Percentiles rank a stretch among this genome's conserved stretches.
Evolutionary conservation across 805 yeast species (phyloP).

Genomic region (Kluyveromyces starmeri): DNA sequence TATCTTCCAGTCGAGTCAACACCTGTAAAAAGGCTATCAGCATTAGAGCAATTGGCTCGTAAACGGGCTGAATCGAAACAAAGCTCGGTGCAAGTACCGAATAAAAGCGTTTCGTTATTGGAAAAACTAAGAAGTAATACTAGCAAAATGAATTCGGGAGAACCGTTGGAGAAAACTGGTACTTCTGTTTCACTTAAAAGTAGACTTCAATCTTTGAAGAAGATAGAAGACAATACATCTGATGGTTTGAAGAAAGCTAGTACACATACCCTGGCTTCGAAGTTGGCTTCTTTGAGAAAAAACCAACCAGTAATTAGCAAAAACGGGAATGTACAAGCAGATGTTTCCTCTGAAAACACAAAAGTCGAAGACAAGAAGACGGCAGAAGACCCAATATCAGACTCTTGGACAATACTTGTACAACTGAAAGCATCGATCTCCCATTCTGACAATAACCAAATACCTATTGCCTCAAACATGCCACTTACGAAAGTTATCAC

Average conservation of each 20-base stretch:
- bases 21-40: conserved; percentile 25
- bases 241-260: neutral
- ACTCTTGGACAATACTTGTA: neutral
- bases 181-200: neutral
- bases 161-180: too few relatives aligned
- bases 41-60: conserved; percentile 41
- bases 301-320: conserved; percentile 1
- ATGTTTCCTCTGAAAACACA: neutral
- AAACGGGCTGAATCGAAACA: conserved; percentile 18
- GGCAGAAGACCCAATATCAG: neutral
- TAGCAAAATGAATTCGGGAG: neutral
- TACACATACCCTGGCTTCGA: conserved; percentile 9
- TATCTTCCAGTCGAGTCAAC: too few relatives aligned
- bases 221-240: neutral
- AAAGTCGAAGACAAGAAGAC: neutral
- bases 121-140: neutral
- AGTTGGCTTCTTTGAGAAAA: conserved; percentile 10
- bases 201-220: neutral
- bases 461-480: too few relatives aligned
- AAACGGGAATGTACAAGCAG: neutral
- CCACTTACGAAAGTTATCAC: too few relatives aligned
- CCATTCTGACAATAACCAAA: too few relatives aligned
- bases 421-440: neutral
- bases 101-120: neutral
- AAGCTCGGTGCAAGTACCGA: neutral